Percentiles rank a stretch among this genome's conserved stretches.
Conservation (phyloP, 1,284 basidiomycete species). For the Ceratobasidium sp. region DNA sequence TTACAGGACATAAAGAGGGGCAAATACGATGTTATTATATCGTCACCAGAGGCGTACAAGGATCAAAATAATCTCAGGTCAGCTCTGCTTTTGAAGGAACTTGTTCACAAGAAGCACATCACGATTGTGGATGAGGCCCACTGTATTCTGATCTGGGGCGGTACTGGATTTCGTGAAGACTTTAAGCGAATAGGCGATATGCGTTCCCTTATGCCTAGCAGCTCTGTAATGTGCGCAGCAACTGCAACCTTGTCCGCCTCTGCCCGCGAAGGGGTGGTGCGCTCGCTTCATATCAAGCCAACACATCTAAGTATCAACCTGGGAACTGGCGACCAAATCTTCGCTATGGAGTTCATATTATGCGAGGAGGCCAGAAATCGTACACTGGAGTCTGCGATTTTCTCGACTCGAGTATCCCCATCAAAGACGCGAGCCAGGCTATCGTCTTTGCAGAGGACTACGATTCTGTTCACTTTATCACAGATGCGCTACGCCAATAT, state of each 20-base stretch:
- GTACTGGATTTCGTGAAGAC: too few relatives aligned
- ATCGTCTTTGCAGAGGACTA: constrained; percentile 8
- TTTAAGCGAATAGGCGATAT: too few relatives aligned
- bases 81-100: not conserved
- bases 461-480: too few relatives aligned
- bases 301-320: not conserved
- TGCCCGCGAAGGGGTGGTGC: not conserved
- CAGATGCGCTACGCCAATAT: not conserved
- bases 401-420: not conserved
- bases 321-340: not conserved
- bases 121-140: too few relatives aligned
- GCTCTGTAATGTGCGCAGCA: too few relatives aligned
- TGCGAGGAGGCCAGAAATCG: not conserved
- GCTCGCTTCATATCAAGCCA: not conserved
- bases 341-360: not conserved
- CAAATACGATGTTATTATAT: constrained; percentile 6
- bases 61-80: not conserved
- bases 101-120: too few relatives aligned
- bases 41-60: not conserved
- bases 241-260: not conserved
- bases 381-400: not conserved
- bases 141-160: too few relatives aligned
- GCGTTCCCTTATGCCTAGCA: too few relatives aligned
- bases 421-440: not conserved
- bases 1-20: too few relatives aligned